These are phyloP conservation scores for Entomortierella parvispora DNA, from an alignment of 192 early-diverging fungal species.

Conservation along the genomic window DNA sequence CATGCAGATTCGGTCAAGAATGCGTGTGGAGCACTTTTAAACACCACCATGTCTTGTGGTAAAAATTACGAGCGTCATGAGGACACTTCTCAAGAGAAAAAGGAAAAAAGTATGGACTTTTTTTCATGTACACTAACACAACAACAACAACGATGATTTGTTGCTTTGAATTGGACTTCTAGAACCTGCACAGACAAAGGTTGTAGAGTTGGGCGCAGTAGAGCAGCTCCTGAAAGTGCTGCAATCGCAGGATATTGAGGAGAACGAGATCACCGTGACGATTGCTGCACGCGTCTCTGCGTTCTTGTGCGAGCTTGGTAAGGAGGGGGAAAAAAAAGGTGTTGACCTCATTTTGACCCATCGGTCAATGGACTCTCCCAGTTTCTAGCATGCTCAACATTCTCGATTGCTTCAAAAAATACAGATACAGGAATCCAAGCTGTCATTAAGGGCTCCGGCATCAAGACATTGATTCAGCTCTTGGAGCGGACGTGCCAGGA, in stretches of 20 bases:
- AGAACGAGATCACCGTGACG: slow-evolving; percentile 36
- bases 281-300: slow-evolving; percentile 40
- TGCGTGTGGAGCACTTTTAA: slow-evolving; percentile 59
- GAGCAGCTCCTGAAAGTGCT: slow-evolving; percentile 34
- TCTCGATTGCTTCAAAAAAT: too few relatives aligned
- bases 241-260: slow-evolving; percentile 21
- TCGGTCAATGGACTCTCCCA: too few relatives aligned
- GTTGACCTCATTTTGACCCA: too few relatives aligned
- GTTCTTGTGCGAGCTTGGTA: slow-evolving; percentile 44
- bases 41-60: slow-evolving; percentile 63
- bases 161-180: not conserved
- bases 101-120: too few relatives aligned
- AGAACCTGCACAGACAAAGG: slow-evolving; percentile 58
- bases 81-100: too few relatives aligned
- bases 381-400: too few relatives aligned
- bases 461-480: slow-evolving; percentile 17
- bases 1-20: slow-evolving; percentile 53
- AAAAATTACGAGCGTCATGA: slow-evolving; percentile 1
- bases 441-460: slow-evolving; percentile 34
- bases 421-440: slow-evolving; percentile 31
- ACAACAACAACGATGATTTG: too few relatives aligned
- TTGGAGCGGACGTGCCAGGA: slow-evolving; percentile 21
- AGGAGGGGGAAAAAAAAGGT: too few relatives aligned
- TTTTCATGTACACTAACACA: too few relatives aligned
- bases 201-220: slow-evolving; percentile 34